A percentile compares a stretch with the other conserved stretches of the same genome.
Evolutionary conservation across 805 yeast species (phyloP).

Genomic region (Candida vartiovaarae): DNA sequence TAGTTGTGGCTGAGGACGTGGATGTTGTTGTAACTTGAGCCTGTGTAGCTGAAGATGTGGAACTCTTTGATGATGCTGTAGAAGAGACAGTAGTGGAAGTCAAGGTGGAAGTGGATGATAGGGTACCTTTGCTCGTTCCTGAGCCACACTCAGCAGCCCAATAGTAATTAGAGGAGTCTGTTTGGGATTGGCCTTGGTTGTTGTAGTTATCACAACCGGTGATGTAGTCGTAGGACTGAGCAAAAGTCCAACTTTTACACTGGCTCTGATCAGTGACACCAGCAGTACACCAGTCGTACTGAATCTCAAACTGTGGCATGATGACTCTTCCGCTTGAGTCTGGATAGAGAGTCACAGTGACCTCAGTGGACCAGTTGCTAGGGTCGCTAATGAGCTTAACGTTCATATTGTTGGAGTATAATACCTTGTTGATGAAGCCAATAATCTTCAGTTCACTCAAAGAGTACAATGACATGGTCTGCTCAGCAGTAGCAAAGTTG

Average conservation of each 20-base stretch:
- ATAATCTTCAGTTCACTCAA: slow-evolving; percentile 15
- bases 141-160: slow-evolving; percentile 19
- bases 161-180: slow-evolving; percentile 15
- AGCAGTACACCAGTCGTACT: slow-evolving; percentile 22
- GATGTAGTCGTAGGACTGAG: slow-evolving; percentile 17
- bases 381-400: slow-evolving; percentile 6
- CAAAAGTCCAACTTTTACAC: slow-evolving; percentile 16
- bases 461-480: slow-evolving; percentile 9
- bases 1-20: not conserved
- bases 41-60: too few relatives aligned
- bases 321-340: slow-evolving; percentile 3
- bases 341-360: slow-evolving; percentile 1
- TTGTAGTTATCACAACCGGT: slow-evolving; percentile 18
- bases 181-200: slow-evolving; percentile 15
- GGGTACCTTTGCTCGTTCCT: too few relatives aligned
- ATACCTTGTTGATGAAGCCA: slow-evolving; percentile 7
- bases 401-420: slow-evolving; percentile 9
- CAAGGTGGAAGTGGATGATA: not conserved
- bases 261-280: slow-evolving; percentile 15
- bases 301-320: slow-evolving; percentile 15
- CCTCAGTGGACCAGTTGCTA: slow-evolving; percentile 8
- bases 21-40: not conserved
- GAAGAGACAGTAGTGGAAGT: not conserved
- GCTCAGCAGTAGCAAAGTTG: slow-evolving; percentile 5
- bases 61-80: too few relatives aligned